Percentiles rank a stretch among this genome's conserved stretches.
These are phyloP conservation scores for Komagataella phaffii DNA, from an alignment of 805 yeast species.

Conservation along the genomic window DNA sequence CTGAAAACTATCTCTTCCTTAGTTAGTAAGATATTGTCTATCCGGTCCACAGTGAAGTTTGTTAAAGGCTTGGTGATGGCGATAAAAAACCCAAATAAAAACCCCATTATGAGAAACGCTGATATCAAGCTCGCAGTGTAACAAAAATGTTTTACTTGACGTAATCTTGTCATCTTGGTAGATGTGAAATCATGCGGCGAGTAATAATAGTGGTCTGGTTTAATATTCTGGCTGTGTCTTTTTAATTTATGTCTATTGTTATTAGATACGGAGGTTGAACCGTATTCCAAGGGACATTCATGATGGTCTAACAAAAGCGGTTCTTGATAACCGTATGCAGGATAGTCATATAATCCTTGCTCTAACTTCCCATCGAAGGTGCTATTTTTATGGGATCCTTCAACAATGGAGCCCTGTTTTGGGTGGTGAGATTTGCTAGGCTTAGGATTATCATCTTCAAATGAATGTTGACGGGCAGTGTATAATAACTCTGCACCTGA, in stretches of 20 bases:
- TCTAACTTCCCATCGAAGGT: neutral
- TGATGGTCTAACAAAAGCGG: neutral
- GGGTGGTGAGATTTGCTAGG: conserved; percentile 5
- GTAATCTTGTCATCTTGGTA: conserved; percentile 14
- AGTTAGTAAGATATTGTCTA: conserved; percentile 63
- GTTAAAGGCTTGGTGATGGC: conserved; percentile 81
- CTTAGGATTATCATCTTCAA: conserved; percentile 6
- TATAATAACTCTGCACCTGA: conserved; percentile 3
- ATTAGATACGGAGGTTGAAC: neutral
- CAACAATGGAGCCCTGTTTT: neutral
- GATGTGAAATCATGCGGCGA: conserved; percentile 24
- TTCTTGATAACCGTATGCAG: neutral
- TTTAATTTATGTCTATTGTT: neutral
- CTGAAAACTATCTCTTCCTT: conserved; percentile 79
- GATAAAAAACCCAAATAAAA: conserved; percentile 68
- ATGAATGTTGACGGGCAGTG: neutral
- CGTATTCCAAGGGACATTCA: neutral
- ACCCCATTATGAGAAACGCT: conserved; percentile 54
- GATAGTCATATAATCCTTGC: neutral
- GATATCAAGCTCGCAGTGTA: conserved; percentile 32
- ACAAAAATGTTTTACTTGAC: conserved; percentile 18
- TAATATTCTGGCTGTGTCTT: conserved; percentile 2
- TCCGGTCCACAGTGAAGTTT: conserved; percentile 42
- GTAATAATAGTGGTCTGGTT: conserved; percentile 12
- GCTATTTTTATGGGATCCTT: neutral